Conservation (phyloP, 2,329 filamentous ascomycete species). For the Colletotrichum chrysophilum region DNA sequence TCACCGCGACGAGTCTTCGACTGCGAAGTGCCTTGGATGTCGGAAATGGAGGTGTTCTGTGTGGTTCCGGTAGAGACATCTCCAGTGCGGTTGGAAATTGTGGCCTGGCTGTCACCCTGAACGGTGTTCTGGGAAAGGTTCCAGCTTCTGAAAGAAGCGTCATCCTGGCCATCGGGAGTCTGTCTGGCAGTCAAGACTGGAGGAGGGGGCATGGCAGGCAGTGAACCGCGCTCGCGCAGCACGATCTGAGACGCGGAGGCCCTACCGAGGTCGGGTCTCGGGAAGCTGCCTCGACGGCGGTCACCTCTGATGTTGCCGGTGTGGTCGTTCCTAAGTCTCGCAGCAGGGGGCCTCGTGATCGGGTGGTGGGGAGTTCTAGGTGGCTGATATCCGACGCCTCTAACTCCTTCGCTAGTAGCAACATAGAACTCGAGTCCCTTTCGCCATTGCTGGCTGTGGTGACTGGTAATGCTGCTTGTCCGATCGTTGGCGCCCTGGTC, state of each 20-base stretch:
- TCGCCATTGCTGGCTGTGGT: not conserved
- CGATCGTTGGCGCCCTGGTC: not conserved
- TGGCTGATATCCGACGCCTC: not conserved
- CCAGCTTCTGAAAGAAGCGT: slow-evolving; percentile 24
- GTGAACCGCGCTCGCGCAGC: slow-evolving; percentile 18
- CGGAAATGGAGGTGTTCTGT: not conserved
- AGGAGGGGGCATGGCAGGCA: slow-evolving; percentile 14
- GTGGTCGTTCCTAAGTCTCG: slow-evolving; percentile 2
- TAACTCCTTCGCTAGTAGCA: not conserved
- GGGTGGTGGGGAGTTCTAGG: not conserved
- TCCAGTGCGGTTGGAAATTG: not conserved
- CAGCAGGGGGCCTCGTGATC: not conserved
- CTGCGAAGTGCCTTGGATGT: not conserved
- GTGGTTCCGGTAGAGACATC: not conserved
- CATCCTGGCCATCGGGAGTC: not conserved
- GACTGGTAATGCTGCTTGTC: not conserved
- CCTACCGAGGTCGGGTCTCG: not conserved
- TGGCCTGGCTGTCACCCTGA: not conserved
- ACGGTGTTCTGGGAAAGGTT: slow-evolving; percentile 17
- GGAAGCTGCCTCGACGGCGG: slow-evolving; percentile 10
- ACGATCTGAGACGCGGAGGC: slow-evolving; percentile 3
- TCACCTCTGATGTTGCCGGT: not conserved
- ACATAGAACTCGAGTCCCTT: slow-evolving; percentile 1
- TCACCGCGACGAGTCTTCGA: not conserved
- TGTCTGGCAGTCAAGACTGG: slow-evolving; percentile 6